Evolutionary conservation across 140 eudicot genomes (phyloP).

Genomic region (Cichorium intybus): DNA sequence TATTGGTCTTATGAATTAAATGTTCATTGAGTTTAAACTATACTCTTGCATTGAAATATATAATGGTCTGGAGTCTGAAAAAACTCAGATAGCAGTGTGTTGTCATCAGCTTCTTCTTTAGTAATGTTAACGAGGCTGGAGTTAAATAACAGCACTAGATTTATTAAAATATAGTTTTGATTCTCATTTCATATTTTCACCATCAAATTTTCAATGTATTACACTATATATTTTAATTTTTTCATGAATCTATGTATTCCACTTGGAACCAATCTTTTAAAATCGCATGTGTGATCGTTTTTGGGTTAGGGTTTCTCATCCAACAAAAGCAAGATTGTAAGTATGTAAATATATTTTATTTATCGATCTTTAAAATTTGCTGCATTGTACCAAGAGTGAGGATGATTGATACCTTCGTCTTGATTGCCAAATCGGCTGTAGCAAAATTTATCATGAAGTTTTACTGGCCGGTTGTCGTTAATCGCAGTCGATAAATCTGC

Average conservation of each 20-base stretch:
- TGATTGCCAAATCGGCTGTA: constrained; percentile 38
- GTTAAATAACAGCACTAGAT: no score
- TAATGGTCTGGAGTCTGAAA: not conserved
- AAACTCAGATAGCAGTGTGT: not conserved
- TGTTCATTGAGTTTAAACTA: not conserved
- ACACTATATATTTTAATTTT: no score
- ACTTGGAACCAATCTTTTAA: no score
- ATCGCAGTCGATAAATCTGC: constrained; percentile 32
- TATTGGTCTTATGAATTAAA: no score
- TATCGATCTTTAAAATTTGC: not conserved
- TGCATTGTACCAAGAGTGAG: constrained; percentile 33
- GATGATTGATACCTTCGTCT: constrained; percentile 12
- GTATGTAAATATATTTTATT: no score
- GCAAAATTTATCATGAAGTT: constrained; percentile 20
- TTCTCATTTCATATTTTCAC: no score
- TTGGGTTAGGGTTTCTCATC: no score
- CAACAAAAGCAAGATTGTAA: no score
- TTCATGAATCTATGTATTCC: no score
- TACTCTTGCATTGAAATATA: not conserved
- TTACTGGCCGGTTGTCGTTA: constrained; percentile 40
- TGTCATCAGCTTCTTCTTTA: not conserved
- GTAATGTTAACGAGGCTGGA: not conserved
- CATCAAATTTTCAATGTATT: no score
- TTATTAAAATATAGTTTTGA: no score
- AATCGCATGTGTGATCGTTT: no score